phyloP scores from a whole-genome alignment of 2,329 filamentous ascomycete species.

The Cladophialophora immunda region DNA sequence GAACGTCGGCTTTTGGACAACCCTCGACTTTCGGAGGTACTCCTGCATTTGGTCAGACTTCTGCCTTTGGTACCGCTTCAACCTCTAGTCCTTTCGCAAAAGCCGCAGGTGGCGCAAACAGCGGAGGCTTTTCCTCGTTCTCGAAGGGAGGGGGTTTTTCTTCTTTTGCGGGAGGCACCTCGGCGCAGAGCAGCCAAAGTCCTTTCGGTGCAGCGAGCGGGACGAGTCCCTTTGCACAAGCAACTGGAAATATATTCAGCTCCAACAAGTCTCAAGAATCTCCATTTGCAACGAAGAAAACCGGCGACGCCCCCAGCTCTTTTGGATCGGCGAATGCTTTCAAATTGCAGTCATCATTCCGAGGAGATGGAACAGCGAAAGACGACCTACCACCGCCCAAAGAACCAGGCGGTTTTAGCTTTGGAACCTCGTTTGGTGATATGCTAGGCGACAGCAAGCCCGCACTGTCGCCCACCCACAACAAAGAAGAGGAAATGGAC shows the following conservation, averaged over 20 bases:
- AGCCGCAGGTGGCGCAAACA: conserved; percentile 22
- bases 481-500: conserved; percentile 43
- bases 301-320: conserved; percentile 17
- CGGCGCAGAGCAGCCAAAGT: conserved; percentile 36
- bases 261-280: conserved; percentile 35
- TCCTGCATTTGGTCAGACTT: conserved; percentile 39
- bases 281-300: conserved; percentile 46
- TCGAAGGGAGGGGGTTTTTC: conserved; percentile 41
- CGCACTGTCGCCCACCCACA: conserved; percentile 35
- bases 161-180: conserved; percentile 33
- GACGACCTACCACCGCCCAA: conserved; percentile 51
- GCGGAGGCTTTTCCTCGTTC: conserved; percentile 44
- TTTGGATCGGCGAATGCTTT: conserved; percentile 46
- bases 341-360: conserved; percentile 55
- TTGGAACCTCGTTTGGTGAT: conserved; percentile 51
- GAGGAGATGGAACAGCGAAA: conserved; percentile 51
- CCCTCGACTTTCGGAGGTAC: conserved; percentile 27
- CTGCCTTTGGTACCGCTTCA: conserved; percentile 22
- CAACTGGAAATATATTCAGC: conserved; percentile 26
- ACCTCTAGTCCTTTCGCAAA: conserved; percentile 35
- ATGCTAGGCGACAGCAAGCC: conserved; percentile 46
- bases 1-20: conserved; percentile 47
- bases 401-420: conserved; percentile 47
- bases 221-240: conserved; percentile 44
- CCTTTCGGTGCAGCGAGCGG: conserved; percentile 43